These are phyloP conservation scores for Salix purpurea DNA, from an alignment of 345 rosid species.

Conservation along the genomic window DNA sequence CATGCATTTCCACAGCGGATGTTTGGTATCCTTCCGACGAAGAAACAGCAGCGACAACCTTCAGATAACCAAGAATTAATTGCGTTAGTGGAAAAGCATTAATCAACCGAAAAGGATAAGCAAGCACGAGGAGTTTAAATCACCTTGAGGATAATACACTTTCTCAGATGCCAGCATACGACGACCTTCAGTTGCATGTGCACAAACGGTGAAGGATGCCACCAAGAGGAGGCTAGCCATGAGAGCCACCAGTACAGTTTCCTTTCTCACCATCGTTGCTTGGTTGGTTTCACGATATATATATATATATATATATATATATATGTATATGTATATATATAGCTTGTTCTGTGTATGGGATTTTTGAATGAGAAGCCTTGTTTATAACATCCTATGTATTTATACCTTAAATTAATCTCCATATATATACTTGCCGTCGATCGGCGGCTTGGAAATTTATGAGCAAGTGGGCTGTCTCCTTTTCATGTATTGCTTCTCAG, in stretches of 20 bases:
- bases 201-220: conserved; percentile 15
- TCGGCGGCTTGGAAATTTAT: neutral
- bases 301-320: no score
- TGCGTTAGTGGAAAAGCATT: neutral
- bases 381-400: conserved; percentile 11
- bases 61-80: neutral
- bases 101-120: neutral
- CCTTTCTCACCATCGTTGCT: conserved; percentile 16
- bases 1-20: conserved; percentile 24
- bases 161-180: conserved; percentile 12
- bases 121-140: neutral
- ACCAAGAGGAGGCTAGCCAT: conserved; percentile 16
- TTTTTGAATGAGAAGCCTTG: neutral
- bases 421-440: neutral
- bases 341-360: no score
- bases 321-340: no score
- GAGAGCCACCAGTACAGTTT: conserved; percentile 14
- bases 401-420: neutral
- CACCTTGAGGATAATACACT: conserved; percentile 19
- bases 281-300: neutral
- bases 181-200: conserved; percentile 27
- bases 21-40: conserved; percentile 1
- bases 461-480: neutral
- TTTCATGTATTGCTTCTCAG: neutral
- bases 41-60: conserved; percentile 37